These are phyloP conservation scores for Aspergillus melleus DNA, from an alignment of 2,329 filamentous ascomycete species.

Conservation along the genomic window DNA sequence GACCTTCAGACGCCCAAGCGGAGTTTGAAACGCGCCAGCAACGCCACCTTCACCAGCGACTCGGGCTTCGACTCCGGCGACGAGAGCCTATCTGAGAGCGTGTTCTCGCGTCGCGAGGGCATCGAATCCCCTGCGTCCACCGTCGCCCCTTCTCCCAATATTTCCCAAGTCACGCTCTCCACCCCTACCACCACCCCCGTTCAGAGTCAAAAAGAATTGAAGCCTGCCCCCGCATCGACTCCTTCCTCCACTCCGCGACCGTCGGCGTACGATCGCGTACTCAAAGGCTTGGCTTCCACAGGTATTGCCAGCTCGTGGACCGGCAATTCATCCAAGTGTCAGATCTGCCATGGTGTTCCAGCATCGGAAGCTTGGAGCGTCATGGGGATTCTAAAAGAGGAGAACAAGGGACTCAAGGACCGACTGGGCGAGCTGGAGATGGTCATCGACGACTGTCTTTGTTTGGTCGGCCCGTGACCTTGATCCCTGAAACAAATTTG, in stretches of 20 bases:
- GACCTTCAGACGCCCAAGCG: slow-evolving; percentile 36
- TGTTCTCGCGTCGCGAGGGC: slow-evolving; percentile 45
- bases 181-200: slow-evolving; percentile 32
- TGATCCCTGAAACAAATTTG: background rate
- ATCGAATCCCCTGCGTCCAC: slow-evolving; percentile 38
- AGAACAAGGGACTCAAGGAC: slow-evolving; percentile 55
- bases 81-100: slow-evolving; percentile 52
- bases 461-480: slow-evolving; percentile 46
- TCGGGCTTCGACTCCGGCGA: slow-evolving; percentile 62
- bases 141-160: slow-evolving; percentile 38
- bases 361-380: slow-evolving; percentile 55
- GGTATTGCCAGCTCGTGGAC: slow-evolving; percentile 33
- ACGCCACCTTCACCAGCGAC: slow-evolving; percentile 49
- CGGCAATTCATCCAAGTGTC: slow-evolving; percentile 35
- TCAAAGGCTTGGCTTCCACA: slow-evolving; percentile 42
- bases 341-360: slow-evolving; percentile 42
- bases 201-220: slow-evolving; percentile 33
- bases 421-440: slow-evolving; percentile 55
- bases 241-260: slow-evolving; percentile 24
- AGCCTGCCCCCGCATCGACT: slow-evolving; percentile 18
- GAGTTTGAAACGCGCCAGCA: slow-evolving; percentile 39
- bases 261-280: slow-evolving; percentile 45
- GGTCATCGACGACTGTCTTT: slow-evolving; percentile 58
- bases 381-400: slow-evolving; percentile 53
- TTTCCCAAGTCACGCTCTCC: slow-evolving; percentile 34